A percentile compares a stretch with the other conserved stretches of the same genome.
Evolutionary conservation across 208 protist genomes (phyloP).

Genomic region (Trypanosoma cruzi): DNA sequence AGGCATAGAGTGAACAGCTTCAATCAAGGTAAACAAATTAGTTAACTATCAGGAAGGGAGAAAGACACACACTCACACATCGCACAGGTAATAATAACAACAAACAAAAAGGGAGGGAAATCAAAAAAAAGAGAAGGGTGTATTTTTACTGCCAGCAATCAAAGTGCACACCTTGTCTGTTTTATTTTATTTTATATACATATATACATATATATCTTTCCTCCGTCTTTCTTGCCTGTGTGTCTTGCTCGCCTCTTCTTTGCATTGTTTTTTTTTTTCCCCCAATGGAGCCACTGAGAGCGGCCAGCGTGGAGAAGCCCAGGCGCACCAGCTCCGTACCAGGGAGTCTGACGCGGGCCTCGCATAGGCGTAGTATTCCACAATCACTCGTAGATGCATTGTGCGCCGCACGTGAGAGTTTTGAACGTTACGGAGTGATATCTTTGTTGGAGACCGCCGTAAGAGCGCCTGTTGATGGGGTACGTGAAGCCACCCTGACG

Average conservation of each 20-base stretch:
- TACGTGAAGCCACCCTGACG: constrained; percentile 6
- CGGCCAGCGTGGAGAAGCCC: constrained; percentile 2
- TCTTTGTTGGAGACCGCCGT: background rate
- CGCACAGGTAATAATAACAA: background rate
- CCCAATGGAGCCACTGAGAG: constrained; percentile 33
- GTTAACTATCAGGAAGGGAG: too few species aligned
- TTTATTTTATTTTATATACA: too few species aligned
- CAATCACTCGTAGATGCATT: constrained; percentile 29
- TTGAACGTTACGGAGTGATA: constrained; percentile 1
- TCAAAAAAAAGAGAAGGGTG: background rate
- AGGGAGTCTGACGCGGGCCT: constrained; percentile 21
- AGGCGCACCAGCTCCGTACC: constrained; percentile 45
- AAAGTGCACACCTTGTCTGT: background rate
- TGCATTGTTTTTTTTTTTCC: background rate
- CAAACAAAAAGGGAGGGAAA: background rate
- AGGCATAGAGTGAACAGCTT: background rate
- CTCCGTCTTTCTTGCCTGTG: background rate
- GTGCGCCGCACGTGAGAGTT: constrained; percentile 19
- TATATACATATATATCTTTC: constrained; percentile 12
- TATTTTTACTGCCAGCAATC: background rate
- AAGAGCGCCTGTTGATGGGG: background rate
- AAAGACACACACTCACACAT: background rate
- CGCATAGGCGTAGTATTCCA: constrained; percentile 31
- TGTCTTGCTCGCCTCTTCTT: background rate
- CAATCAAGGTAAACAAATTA: too few species aligned